phyloP scores from a whole-genome alignment of 1,284 basidiomycete species.

The Tilletia walkeri region DNA sequence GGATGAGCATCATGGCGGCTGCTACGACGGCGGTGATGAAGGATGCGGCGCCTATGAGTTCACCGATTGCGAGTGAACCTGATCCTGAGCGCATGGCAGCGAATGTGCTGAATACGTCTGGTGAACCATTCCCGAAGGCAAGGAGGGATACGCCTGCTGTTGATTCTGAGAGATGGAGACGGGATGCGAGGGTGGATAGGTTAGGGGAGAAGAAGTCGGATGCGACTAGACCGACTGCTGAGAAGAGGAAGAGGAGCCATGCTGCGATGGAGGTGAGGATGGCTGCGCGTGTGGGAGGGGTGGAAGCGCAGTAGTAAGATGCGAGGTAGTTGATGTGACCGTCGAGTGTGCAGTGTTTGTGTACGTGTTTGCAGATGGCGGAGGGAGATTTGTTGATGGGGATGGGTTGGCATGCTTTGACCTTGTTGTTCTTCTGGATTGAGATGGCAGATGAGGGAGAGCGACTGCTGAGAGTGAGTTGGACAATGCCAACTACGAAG shows the following conservation, averaged over 20 bases:
- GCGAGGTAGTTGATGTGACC: slow-evolving; percentile 44
- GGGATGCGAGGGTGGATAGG: slow-evolving; percentile 44
- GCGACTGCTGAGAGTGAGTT: too few relatives aligned
- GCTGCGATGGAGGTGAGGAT: slow-evolving; percentile 33
- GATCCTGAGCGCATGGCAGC: slow-evolving; percentile 83
- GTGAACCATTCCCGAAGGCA: slow-evolving; percentile 58
- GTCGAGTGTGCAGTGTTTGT: slow-evolving; percentile 33
- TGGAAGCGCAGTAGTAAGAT: slow-evolving; percentile 48
- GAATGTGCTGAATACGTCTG: slow-evolving; percentile 76
- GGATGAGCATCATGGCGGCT: slow-evolving; percentile 92
- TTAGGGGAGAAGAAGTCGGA: slow-evolving; percentile 55
- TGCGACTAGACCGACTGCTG: slow-evolving; percentile 49
- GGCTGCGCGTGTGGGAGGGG: slow-evolving; percentile 22
- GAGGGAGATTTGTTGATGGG: slow-evolving; percentile 26
- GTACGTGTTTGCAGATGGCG: slow-evolving; percentile 40
- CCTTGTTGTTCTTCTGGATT: slow-evolving; percentile 6
- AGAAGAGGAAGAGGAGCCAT: slow-evolving; percentile 50
- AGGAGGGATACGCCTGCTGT: slow-evolving; percentile 54
- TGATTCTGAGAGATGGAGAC: slow-evolving; percentile 49
- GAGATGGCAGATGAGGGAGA: background rate
- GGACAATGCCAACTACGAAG: too few relatives aligned
- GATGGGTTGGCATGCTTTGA: slow-evolving; percentile 30
- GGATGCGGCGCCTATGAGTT: slow-evolving; percentile 88
- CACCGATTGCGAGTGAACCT: slow-evolving; percentile 86
- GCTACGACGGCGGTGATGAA: slow-evolving; percentile 93